Conservation (phyloP, 352 stramenopile genomes). For the Plasmopara halstedii region DNA sequence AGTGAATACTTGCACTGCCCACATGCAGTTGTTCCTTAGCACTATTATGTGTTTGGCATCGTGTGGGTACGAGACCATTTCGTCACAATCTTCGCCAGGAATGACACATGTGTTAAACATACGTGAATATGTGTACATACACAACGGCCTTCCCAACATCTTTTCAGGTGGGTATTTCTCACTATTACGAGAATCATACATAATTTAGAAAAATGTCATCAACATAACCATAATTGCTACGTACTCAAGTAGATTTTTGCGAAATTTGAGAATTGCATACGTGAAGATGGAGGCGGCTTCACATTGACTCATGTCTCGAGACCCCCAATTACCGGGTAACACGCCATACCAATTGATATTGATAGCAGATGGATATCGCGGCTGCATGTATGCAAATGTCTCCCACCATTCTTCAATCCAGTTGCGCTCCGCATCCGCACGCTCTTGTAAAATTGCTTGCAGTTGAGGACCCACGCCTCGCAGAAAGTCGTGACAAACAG, state of each 20-base stretch:
- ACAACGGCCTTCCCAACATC: constrained; percentile 90
- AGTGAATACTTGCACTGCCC: constrained; percentile 71
- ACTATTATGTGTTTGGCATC: constrained; percentile 91
- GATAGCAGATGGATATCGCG: constrained; percentile 91
- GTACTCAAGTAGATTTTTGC: constrained; percentile 84
- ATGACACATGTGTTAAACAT: constrained; percentile 97
- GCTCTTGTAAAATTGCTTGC: constrained; percentile 84
- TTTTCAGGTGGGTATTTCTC: constrained; percentile 90
- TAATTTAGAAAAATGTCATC: neutral
- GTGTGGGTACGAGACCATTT: constrained; percentile 84
- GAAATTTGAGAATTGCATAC: constrained; percentile 87
- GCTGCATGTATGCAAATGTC: constrained; percentile 93
- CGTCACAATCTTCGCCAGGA: constrained; percentile 83
- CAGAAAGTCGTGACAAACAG: constrained; percentile 87
- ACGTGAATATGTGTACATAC: constrained; percentile 90
- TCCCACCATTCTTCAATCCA: constrained; percentile 96
- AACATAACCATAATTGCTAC: constrained; percentile 8
- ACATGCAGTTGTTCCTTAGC: constrained; percentile 87
- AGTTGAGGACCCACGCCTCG: constrained; percentile 83
- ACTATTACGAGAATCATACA: constrained; percentile 22
- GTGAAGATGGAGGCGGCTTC: constrained; percentile 85
- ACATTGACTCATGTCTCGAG: constrained; percentile 88
- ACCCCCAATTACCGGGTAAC: constrained; percentile 88
- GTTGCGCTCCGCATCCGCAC: constrained; percentile 76
- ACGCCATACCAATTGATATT: constrained; percentile 99